Conservation (phyloP, 768 basidiomycete genomes). For the Naganishia antarctica region DNA sequence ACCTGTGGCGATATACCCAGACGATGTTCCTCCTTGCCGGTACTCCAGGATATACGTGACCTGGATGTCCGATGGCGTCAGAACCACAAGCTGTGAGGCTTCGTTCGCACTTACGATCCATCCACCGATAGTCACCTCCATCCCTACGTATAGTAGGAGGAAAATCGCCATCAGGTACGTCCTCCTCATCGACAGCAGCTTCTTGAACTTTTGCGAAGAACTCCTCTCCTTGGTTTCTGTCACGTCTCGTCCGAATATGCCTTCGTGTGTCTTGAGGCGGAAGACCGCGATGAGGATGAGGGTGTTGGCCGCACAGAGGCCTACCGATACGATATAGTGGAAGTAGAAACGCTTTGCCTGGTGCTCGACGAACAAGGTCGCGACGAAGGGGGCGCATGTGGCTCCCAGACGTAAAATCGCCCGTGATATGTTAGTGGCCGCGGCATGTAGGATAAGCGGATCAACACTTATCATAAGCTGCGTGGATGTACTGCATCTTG, state of each 20-base stretch:
- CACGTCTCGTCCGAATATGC: constrained; percentile 50
- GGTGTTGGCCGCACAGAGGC: constrained; percentile 59
- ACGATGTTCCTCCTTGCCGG: constrained; percentile 25
- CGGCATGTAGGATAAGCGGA: too few relatives aligned
- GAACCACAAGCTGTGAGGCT: background rate
- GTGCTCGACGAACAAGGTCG: constrained; percentile 64
- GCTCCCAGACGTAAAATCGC: constrained; percentile 51
- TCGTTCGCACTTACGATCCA: constrained; percentile 11
- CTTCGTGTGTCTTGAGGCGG: constrained; percentile 64
- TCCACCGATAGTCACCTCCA: constrained; percentile 42
- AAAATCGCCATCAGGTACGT: constrained; percentile 50
- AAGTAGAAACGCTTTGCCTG: constrained; percentile 47
- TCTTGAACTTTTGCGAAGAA: constrained; percentile 9
- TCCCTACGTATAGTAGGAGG: constrained; percentile 46
- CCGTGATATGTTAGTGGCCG: too few relatives aligned
- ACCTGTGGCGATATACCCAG: constrained; percentile 47
- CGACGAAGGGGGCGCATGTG: constrained; percentile 64
- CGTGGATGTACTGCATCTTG: constrained; percentile 48
- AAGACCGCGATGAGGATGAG: constrained; percentile 59
- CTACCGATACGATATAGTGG: constrained; percentile 69
- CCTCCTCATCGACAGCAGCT: constrained; percentile 33
- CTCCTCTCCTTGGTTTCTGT: constrained; percentile 34
- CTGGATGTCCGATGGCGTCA: background rate
- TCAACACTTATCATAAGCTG: constrained; percentile 32
- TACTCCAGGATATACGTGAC: constrained; percentile 13